A percentile compares a stretch with the other conserved stretches of the same genome.
Conservation (phyloP, 2,329 filamentous ascomycete species). For the Aureobasidium mangrovei region DNA sequence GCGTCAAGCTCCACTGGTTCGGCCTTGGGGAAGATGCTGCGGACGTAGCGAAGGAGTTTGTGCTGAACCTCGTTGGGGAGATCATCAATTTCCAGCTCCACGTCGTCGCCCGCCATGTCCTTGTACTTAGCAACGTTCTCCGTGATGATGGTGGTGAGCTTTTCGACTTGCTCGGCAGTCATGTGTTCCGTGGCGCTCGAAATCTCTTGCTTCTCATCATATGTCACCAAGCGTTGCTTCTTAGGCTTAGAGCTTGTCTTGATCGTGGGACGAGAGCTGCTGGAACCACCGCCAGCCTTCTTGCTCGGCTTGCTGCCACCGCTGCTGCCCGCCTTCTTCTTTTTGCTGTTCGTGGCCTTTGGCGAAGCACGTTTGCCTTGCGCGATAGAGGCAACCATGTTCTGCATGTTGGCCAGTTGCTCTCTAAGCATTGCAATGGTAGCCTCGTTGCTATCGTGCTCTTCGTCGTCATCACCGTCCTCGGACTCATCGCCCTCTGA, state of each 20-base stretch:
- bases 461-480: constrained; percentile 47
- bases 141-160: constrained; percentile 84
- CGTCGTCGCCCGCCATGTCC: constrained; percentile 49
- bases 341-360: constrained; percentile 41
- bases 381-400: constrained; percentile 20
- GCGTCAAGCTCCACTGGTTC: constrained; percentile 26
- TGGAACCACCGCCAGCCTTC: constrained; percentile 20
- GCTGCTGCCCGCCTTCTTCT: constrained; percentile 27
- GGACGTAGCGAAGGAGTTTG: constrained; percentile 48
- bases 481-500: constrained; percentile 61
- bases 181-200: constrained; percentile 52
- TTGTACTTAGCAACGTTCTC: constrained; percentile 67
- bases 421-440: constrained; percentile 64
- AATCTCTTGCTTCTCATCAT: constrained; percentile 83
- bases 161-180: constrained; percentile 65
- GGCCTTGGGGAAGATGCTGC: constrained; percentile 29
- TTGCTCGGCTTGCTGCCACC: constrained; percentile 29
- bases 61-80: constrained; percentile 46
- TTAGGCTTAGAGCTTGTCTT: constrained; percentile 38
- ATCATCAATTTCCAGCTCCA: constrained; percentile 58
- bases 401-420: constrained; percentile 48
- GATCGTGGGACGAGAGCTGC: constrained; percentile 26
- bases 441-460: constrained; percentile 31
- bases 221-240: constrained; percentile 59
- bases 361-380: constrained; percentile 45